A percentile compares a stretch with the other conserved stretches of the same genome.
Conservation (phyloP, 176 grass and related monocot genomes). For the Avena insularis region DNA sequence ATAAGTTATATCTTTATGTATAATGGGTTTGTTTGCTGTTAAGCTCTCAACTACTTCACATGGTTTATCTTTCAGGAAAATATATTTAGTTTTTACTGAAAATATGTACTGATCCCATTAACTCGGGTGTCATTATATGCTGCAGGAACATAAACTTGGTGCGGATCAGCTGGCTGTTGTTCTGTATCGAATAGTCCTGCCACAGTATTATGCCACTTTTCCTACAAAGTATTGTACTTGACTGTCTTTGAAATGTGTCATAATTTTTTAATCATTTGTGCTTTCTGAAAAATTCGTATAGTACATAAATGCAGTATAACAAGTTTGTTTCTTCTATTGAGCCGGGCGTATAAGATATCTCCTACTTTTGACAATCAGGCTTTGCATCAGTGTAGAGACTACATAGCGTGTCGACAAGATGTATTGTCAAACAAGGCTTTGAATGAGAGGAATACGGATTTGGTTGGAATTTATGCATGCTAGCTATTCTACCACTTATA, state of each 20-base stretch:
- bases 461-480: too few species aligned
- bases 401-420: slow-evolving; percentile 69
- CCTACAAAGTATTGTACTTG: neutral
- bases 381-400: slow-evolving; percentile 81
- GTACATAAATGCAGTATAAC: neutral
- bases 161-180: slow-evolving; percentile 72
- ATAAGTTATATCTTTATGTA: slow-evolving; percentile 80
- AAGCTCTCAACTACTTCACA: neutral
- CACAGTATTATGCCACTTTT: neutral
- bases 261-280: neutral
- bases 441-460: slow-evolving; percentile 45
- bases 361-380: slow-evolving; percentile 47
- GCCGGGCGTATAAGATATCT: too few species aligned
- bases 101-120: slow-evolving; percentile 8
- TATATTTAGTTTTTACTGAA: neutral
- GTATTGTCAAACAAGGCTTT: slow-evolving; percentile 86
- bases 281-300: slow-evolving; percentile 13
- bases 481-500: too few species aligned
- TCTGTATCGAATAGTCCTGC: slow-evolving; percentile 8
- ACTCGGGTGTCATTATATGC: slow-evolving; percentile 51
- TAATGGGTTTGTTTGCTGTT: slow-evolving; percentile 60
- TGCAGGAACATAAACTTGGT: slow-evolving; percentile 75
- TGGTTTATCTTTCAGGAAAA: neutral
- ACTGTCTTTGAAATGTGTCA: neutral
- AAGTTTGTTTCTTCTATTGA: slow-evolving; percentile 7